phyloP scores from a whole-genome alignment of 1,284 basidiomycete genomes.

The Crepidotus sp. region DNA sequence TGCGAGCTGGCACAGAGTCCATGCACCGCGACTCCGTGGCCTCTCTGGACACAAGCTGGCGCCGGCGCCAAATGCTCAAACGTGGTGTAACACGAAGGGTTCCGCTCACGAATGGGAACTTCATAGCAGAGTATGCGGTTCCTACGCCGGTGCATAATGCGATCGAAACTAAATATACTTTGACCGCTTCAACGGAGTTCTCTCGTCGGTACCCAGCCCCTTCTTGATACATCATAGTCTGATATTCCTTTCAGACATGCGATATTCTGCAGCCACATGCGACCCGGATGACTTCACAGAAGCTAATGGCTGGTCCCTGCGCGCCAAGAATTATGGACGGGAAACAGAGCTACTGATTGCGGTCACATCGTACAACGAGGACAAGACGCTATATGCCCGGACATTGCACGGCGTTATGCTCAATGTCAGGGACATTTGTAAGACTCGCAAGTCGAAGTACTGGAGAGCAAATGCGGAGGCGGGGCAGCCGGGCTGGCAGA shows the following conservation, averaged over 20 bases:
- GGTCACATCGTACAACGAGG: constrained; percentile 85
- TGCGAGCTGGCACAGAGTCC: constrained; percentile 14
- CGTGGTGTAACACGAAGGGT: constrained; percentile 74
- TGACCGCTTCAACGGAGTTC: constrained; percentile 58
- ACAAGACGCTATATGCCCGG: constrained; percentile 89
- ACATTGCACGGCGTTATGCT: constrained; percentile 95
- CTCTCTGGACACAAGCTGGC: constrained; percentile 51
- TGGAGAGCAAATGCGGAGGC: constrained; percentile 83
- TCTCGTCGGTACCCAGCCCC: too few species aligned
- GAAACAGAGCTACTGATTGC: constrained; percentile 92
- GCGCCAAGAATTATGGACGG: constrained; percentile 68
- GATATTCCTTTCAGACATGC: too few species aligned
- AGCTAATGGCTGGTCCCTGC: constrained; percentile 75
- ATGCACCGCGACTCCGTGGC: constrained; percentile 19
- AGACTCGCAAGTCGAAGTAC: constrained; percentile 92
- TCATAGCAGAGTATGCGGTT: constrained; percentile 75
- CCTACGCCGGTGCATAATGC: constrained; percentile 75
- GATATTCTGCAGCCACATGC: constrained; percentile 82
- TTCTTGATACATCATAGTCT: too few species aligned
- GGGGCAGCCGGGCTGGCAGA: constrained; percentile 86
- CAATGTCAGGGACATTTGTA: constrained; percentile 98
- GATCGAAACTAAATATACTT: constrained; percentile 65
- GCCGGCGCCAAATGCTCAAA: constrained; percentile 59
- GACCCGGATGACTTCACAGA: constrained; percentile 91
- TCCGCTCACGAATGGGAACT: constrained; percentile 78